Evolutionary conservation across 371 early-diverging fungal species (phyloP).

Genomic region (Rhizomucor pusillus): DNA sequence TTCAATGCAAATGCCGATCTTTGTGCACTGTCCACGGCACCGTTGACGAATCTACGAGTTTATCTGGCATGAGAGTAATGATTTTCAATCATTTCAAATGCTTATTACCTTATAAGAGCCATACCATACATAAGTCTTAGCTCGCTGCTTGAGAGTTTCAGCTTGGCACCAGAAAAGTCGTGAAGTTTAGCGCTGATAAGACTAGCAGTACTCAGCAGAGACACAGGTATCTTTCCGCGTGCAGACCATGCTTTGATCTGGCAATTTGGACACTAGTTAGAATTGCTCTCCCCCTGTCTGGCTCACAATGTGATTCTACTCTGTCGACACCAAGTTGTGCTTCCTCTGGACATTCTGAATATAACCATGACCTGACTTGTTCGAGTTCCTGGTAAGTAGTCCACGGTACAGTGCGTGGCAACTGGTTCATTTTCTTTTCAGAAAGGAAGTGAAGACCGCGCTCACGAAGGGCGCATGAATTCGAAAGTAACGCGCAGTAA

Average conservation of each 20-base stretch:
- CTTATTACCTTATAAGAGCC: conserved; percentile 44
- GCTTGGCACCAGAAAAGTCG: conserved; percentile 35
- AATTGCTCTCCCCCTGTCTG: too few relatives aligned
- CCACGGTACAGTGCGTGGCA: conserved; percentile 49
- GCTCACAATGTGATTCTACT: conserved; percentile 13
- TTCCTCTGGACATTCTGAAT: conserved; percentile 11
- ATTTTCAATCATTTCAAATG: not conserved
- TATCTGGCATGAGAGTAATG: not conserved
- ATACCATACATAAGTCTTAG: conserved; percentile 57
- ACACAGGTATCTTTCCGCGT: conserved; percentile 58
- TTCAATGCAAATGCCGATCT: conserved; percentile 48
- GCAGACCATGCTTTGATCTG: conserved; percentile 66
- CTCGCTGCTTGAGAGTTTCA: conserved; percentile 48
- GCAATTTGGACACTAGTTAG: too few relatives aligned
- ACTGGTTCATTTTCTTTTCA: conserved; percentile 3
- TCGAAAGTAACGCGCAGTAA: not conserved
- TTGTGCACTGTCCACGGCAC: conserved; percentile 63
- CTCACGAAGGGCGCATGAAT: not conserved
- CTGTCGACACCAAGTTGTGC: conserved; percentile 28
- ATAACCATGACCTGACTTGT: conserved; percentile 44
- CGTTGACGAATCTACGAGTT: conserved; percentile 64
- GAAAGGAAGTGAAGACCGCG: not conserved
- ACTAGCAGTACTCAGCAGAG: conserved; percentile 55
- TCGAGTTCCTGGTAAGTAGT: conserved; percentile 40
- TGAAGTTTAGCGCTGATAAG: conserved; percentile 54